These are phyloP conservation scores for Schizonepeta tenuifolia DNA, from an alignment of 257 asterid genomes.

Conservation along the genomic window DNA sequence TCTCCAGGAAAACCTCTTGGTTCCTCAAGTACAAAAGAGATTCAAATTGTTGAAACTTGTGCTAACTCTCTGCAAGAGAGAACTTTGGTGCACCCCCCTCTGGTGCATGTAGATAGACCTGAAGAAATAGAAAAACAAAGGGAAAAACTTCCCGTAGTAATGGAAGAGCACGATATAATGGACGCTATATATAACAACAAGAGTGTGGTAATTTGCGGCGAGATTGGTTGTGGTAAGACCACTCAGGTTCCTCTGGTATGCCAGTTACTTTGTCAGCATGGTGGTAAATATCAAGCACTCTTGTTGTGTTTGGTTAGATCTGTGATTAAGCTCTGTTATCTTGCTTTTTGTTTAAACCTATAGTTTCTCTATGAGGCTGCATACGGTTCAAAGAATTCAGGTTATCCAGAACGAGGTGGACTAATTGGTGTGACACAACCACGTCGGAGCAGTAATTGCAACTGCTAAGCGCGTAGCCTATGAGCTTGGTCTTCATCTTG, in stretches of 20 bases:
- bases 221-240: conserved; percentile 96
- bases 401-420: conserved; percentile 48
- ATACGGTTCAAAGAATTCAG: conserved; percentile 57
- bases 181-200: conserved; percentile 75
- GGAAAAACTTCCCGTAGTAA: conserved; percentile 78
- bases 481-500: conserved; percentile 84
- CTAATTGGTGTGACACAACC: conserved; percentile 95
- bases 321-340: too few species aligned
- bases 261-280: conserved; percentile 19
- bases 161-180: conserved; percentile 99
- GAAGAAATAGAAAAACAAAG: conserved; percentile 71
- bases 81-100: neutral
- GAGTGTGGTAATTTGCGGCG: conserved; percentile 88
- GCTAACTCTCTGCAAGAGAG: neutral
- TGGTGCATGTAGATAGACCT: conserved; percentile 81
- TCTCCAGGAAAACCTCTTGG: too few species aligned
- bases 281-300: neutral
- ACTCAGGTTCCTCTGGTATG: conserved; percentile 98
- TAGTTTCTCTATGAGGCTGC: conserved; percentile 98
- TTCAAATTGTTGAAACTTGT: neutral
- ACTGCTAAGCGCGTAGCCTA: conserved; percentile 93
- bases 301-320: too few species aligned
- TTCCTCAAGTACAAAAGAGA: neutral
- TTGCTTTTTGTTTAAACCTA: neutral
- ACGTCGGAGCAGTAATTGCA: conserved; percentile 95